Conservation (phyloP, 106 monocot species). For the Platanthera guangdongensis region DNA sequence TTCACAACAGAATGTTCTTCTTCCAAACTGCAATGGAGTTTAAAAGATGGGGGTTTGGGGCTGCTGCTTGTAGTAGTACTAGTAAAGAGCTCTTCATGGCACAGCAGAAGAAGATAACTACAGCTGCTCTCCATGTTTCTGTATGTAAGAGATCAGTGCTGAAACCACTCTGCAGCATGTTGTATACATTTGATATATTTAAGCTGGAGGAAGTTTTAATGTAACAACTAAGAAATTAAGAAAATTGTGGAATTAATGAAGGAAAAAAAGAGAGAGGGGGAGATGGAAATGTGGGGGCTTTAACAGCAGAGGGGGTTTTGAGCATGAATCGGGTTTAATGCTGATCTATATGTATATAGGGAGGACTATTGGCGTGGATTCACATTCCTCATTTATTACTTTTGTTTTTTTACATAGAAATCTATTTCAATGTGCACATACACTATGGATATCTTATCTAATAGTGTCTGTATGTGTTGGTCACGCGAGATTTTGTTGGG, state of each 20-base stretch:
- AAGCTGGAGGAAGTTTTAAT: neutral
- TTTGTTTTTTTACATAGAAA: neutral
- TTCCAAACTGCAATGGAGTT: neutral
- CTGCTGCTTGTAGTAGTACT: neutral
- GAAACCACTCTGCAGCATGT: too few species aligned
- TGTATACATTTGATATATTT: neutral
- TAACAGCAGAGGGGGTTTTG: constrained; percentile 27
- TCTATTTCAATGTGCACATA: too few species aligned
- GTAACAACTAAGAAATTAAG: neutral
- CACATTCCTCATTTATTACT: neutral
- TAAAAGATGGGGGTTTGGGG: constrained; percentile 3
- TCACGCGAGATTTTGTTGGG: too few species aligned
- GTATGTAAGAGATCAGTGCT: neutral
- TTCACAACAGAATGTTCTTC: neutral
- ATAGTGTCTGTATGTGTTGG: too few species aligned
- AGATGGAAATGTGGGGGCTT: constrained; percentile 11
- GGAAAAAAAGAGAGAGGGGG: neutral
- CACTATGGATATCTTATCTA: too few species aligned
- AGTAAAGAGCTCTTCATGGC: constrained; percentile 13
- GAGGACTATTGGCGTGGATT: neutral
- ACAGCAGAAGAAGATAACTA: constrained; percentile 19
- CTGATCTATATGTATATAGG: neutral
- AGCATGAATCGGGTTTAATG: constrained; percentile 36
- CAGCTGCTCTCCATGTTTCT: constrained; percentile 7
- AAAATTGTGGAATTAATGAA: neutral